phyloP scores from a whole-genome alignment of 345 rosid genomes.

The Gossypium herbaceum region DNA sequence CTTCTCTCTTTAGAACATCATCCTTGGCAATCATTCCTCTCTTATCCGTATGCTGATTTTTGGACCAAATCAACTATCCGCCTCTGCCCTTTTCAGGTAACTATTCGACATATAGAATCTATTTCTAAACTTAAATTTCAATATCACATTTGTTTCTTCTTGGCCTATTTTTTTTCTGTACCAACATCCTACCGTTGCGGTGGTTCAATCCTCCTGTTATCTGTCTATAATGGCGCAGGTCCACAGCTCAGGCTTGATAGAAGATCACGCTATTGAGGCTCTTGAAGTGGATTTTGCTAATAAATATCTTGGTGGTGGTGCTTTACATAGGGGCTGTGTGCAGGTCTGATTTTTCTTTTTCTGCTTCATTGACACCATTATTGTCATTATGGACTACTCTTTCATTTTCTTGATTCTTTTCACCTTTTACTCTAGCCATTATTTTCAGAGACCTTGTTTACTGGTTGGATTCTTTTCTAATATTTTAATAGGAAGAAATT shows the following conservation, averaged over 20 bases:
- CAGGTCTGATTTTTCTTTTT: constrained; percentile 43
- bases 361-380: neutral
- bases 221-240: constrained; percentile 35
- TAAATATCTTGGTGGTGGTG: constrained; percentile 86
- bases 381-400: neutral
- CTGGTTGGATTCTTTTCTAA: neutral
- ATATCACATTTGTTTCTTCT: neutral
- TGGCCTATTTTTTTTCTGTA: neutral
- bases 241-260: constrained; percentile 56
- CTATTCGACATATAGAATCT: neutral
- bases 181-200: neutral
- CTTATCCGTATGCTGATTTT: constrained; percentile 52
- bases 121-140: neutral
- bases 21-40: constrained; percentile 14
- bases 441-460: neutral
- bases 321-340: constrained; percentile 78
- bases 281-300: constrained; percentile 93
- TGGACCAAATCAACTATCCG: constrained; percentile 62
- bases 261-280: constrained; percentile 60
- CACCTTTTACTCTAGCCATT: neutral
- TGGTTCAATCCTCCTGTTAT: neutral
- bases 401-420: neutral
- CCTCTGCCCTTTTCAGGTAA: constrained; percentile 78
- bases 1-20: constrained; percentile 46
- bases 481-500: constrained; percentile 71